These are phyloP conservation scores for Cutaneotrichosporon curvatum DNA, from an alignment of 1,284 basidiomycete genomes.

Conservation along the genomic window DNA sequence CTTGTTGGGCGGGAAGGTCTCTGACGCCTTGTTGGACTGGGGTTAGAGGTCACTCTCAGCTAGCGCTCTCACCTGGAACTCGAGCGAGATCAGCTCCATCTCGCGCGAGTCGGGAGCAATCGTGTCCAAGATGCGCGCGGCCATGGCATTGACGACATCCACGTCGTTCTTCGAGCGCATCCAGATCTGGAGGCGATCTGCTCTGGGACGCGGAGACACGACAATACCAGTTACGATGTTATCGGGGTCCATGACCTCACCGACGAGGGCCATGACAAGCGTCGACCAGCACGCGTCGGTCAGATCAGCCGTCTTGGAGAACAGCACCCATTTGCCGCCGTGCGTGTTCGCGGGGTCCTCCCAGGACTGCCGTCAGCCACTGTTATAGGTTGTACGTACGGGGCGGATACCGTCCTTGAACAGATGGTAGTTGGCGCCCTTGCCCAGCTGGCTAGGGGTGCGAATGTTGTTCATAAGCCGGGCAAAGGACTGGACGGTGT, in stretches of 20 bases:
- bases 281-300: slow-evolving; percentile 85
- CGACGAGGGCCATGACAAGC: slow-evolving; percentile 83
- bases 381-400: slow-evolving; percentile 18
- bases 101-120: slow-evolving; percentile 52
- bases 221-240: slow-evolving; percentile 87
- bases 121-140: slow-evolving; percentile 68
- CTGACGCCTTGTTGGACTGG: slow-evolving; percentile 1
- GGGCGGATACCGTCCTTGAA: slow-evolving; percentile 60
- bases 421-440: slow-evolving; percentile 85
- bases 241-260: slow-evolving; percentile 73
- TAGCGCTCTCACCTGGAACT: slow-evolving; percentile 63
- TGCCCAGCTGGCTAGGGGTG: slow-evolving; percentile 76
- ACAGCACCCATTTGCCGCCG: slow-evolving; percentile 90
- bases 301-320: slow-evolving; percentile 58
- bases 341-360: slow-evolving; percentile 85
- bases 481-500: slow-evolving; percentile 80
- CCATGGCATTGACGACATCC: slow-evolving; percentile 68
- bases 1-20: not conserved
- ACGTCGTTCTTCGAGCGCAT: slow-evolving; percentile 73
- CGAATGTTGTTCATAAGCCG: slow-evolving; percentile 93
- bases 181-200: slow-evolving; percentile 87
- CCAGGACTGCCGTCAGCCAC: slow-evolving; percentile 66
- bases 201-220: slow-evolving; percentile 74
- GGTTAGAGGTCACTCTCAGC: not conserved
- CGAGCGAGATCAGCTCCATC: slow-evolving; percentile 69